phyloP scores from a whole-genome alignment of 495 filamentous ascomycete species.

The Xeromyces bisporus region DNA sequence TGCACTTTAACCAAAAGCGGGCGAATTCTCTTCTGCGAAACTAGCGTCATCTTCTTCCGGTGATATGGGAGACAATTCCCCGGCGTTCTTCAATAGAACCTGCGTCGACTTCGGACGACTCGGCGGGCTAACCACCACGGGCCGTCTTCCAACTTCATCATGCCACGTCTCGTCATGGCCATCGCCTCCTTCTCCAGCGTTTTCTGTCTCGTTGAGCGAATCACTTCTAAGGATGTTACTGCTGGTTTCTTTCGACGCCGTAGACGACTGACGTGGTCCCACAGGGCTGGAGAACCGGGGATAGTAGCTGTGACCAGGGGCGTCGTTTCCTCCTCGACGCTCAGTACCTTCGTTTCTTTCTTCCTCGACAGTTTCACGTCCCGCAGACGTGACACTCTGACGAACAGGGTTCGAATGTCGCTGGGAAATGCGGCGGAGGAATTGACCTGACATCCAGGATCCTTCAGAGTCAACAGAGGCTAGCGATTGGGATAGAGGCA shows the following conservation, averaged over 20 bases:
- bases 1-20: constrained; percentile 38
- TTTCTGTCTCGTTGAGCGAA: constrained; percentile 9
- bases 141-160: constrained; percentile 36
- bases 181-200: constrained; percentile 10
- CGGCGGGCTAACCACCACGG: constrained; percentile 25
- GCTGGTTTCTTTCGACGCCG: constrained; percentile 13
- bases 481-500: constrained; percentile 50
- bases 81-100: constrained; percentile 44
- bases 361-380: constrained; percentile 8
- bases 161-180: constrained; percentile 39
- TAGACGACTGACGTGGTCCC: constrained; percentile 7
- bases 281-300: constrained; percentile 31
- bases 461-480: constrained; percentile 83
- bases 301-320: constrained; percentile 49
- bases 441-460: constrained; percentile 74
- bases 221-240: constrained; percentile 25
- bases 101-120: constrained; percentile 47
- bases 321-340: constrained; percentile 17
- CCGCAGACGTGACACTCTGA: constrained; percentile 29
- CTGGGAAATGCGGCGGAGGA: constrained; percentile 35
- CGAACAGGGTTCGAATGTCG: constrained; percentile 26
- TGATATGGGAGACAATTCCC: constrained; percentile 28
- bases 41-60: constrained; percentile 25
- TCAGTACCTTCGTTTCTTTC: constrained; percentile 13
- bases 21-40: constrained; percentile 19